Evolutionary conservation across 768 basidiomycete genomes (phyloP).

Genomic region (Collybia sordida): DNA sequence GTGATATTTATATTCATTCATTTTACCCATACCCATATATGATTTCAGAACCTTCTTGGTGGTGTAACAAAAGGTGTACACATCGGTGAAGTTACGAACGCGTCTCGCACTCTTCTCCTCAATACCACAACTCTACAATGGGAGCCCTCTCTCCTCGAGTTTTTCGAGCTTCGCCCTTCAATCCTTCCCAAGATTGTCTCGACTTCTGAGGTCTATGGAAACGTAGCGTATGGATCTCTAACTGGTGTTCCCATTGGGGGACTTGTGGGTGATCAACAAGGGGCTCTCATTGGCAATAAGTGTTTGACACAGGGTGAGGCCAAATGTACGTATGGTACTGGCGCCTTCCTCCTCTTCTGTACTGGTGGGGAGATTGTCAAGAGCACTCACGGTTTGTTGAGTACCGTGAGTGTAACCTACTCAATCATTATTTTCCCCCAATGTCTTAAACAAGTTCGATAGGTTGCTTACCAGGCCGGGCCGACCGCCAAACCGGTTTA

Average conservation of each 20-base stretch:
- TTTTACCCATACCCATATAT: conserved; percentile 2
- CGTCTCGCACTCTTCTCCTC: conserved; percentile 92
- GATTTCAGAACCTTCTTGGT: conserved; percentile 74
- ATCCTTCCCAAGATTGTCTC: conserved; percentile 87
- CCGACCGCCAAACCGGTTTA: conserved; percentile 78
- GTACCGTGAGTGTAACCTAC: conserved; percentile 58
- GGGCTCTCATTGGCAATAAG: conserved; percentile 94
- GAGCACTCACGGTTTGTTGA: conserved; percentile 84
- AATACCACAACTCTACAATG: conserved; percentile 80
- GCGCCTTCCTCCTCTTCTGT: conserved; percentile 94
- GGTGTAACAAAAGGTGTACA: conserved; percentile 71
- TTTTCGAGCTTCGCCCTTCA: conserved; percentile 79
- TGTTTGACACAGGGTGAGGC: conserved; percentile 90
- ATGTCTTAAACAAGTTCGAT: conserved; percentile 1
- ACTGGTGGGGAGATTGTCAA: conserved; percentile 86
- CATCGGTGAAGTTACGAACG: conserved; percentile 92
- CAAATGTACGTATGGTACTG: conserved; percentile 98
- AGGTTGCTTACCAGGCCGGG: conserved; percentile 92
- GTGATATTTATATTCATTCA: conserved; percentile 5
- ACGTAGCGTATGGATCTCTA: conserved; percentile 64
- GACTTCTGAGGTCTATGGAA: conserved; percentile 90
- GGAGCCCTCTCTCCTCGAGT: conserved; percentile 80
- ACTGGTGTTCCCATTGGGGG: conserved; percentile 85
- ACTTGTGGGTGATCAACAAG: conserved; percentile 98
- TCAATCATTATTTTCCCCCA: too few relatives aligned